Evolutionary conservation across 2,329 filamentous ascomycete genomes (phyloP).

Genomic region (Colletotrichum endophyticum): DNA sequence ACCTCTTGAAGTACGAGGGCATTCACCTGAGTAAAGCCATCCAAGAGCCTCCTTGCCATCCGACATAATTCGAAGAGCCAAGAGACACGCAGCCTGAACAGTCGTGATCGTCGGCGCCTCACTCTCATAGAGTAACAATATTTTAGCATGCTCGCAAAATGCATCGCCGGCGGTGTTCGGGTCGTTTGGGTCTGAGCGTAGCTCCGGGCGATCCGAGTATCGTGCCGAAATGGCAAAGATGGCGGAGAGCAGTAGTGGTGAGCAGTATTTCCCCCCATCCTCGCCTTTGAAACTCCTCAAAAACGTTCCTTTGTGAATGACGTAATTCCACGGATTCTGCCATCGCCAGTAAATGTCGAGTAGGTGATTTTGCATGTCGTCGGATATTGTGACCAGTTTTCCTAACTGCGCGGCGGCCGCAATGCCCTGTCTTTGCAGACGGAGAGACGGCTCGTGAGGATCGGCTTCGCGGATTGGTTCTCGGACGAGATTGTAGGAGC

Average conservation of each 20-base stretch:
- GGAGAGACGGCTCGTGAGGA: neutral
- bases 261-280: constrained; percentile 19
- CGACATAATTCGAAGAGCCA: constrained; percentile 24
- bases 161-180: constrained; percentile 23
- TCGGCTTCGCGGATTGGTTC: neutral
- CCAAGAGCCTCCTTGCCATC: constrained; percentile 26
- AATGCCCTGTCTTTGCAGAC: constrained; percentile 11
- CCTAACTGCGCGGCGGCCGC: constrained; percentile 16
- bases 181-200: constrained; percentile 23
- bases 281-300: constrained; percentile 14
- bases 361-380: constrained; percentile 27
- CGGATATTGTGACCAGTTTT: constrained; percentile 6
- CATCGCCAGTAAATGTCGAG: constrained; percentile 29
- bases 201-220: constrained; percentile 25
- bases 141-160: constrained; percentile 25
- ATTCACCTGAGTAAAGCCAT: constrained; percentile 24
- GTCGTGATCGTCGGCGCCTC: constrained; percentile 26
- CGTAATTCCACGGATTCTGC: constrained; percentile 31
- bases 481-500: constrained; percentile 24
- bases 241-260: constrained; percentile 24
- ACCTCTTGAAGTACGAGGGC: neutral
- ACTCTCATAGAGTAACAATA: constrained; percentile 25
- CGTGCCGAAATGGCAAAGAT: constrained; percentile 27
- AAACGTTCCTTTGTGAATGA: constrained; percentile 26
- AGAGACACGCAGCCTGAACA: constrained; percentile 24